Evolutionary conservation across 2,329 filamentous ascomycete genomes (phyloP).

Genomic region (Stagonosporopsis chrysanthemi): DNA sequence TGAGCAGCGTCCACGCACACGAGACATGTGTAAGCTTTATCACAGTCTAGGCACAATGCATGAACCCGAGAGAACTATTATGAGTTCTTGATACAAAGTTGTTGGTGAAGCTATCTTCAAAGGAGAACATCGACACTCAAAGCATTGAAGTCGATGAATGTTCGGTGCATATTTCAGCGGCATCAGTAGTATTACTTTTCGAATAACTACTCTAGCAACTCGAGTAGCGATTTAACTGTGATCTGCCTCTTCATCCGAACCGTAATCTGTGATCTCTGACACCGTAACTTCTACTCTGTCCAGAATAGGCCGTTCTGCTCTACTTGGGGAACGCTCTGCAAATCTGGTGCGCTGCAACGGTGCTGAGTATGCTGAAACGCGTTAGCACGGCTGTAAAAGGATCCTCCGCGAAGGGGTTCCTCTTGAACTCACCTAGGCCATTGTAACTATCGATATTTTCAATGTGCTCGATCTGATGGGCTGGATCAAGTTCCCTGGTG

Average conservation of each 20-base stretch:
- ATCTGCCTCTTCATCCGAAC: neutral
- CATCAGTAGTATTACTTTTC: no score
- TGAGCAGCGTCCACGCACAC: neutral
- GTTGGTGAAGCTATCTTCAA: no score
- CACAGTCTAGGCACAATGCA: no score
- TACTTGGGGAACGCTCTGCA: neutral
- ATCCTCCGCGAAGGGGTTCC: neutral
- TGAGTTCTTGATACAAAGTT: no score
- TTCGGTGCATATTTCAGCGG: no score
- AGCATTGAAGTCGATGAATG: no score
- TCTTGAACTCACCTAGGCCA: neutral
- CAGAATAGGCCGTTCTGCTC: neutral
- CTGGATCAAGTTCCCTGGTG: neutral
- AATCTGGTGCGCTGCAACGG: neutral
- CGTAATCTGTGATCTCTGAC: neutral
- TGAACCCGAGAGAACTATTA: no score
- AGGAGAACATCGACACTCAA: no score
- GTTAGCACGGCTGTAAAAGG: neutral
- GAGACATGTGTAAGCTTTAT: neutral
- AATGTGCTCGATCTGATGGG: neutral
- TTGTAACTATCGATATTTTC: neutral
- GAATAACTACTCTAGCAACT: no score
- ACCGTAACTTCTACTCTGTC: neutral
- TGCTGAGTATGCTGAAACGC: neutral
- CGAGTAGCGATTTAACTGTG: neutral